A percentile compares a stretch with the other conserved stretches of the same genome.
These are phyloP conservation scores for Linnemannia elongata DNA, from an alignment of 192 early-diverging fungal species.

Conservation along the genomic window DNA sequence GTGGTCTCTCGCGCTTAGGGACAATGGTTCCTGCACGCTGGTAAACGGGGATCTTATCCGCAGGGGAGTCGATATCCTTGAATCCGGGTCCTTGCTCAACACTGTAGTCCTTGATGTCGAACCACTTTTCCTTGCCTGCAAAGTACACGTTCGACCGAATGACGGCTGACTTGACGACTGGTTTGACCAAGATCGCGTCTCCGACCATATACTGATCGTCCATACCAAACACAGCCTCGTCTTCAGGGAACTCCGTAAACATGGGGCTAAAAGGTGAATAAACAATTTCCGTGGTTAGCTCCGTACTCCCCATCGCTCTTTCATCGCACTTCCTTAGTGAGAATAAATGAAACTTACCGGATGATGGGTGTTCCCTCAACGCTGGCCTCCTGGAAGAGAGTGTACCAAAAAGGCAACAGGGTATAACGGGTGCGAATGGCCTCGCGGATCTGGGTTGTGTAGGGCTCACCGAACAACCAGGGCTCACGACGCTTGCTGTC, in stretches of 20 bases:
- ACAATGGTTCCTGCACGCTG: slow-evolving; percentile 93
- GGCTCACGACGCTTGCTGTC: slow-evolving; percentile 98
- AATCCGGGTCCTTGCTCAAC: slow-evolving; percentile 46
- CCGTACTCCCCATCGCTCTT: neutral
- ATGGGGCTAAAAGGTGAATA: slow-evolving; percentile 72
- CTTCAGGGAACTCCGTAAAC: slow-evolving; percentile 89
- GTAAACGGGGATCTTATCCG: slow-evolving; percentile 88
- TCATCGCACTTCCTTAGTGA: neutral
- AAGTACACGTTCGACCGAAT: slow-evolving; percentile 78
- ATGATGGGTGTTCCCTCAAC: slow-evolving; percentile 85
- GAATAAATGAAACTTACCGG: slow-evolving; percentile 35
- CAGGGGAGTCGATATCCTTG: slow-evolving; percentile 70
- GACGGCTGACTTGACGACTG: slow-evolving; percentile 72
- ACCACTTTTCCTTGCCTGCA: slow-evolving; percentile 76
- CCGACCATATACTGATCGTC: slow-evolving; percentile 96
- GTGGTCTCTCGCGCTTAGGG: slow-evolving; percentile 85
- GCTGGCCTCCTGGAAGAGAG: slow-evolving; percentile 86
- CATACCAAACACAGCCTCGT: slow-evolving; percentile 81
- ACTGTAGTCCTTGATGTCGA: slow-evolving; percentile 74
- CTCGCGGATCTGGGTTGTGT: slow-evolving; percentile 81
- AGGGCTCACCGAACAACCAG: slow-evolving; percentile 93
- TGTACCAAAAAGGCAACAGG: slow-evolving; percentile 93
- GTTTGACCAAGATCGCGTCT: slow-evolving; percentile 78
- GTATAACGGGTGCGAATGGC: slow-evolving; percentile 88
- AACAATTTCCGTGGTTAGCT: neutral